Conservation (phyloP, 768 basidiomycete species). For the Naganishia antarctica region DNA sequence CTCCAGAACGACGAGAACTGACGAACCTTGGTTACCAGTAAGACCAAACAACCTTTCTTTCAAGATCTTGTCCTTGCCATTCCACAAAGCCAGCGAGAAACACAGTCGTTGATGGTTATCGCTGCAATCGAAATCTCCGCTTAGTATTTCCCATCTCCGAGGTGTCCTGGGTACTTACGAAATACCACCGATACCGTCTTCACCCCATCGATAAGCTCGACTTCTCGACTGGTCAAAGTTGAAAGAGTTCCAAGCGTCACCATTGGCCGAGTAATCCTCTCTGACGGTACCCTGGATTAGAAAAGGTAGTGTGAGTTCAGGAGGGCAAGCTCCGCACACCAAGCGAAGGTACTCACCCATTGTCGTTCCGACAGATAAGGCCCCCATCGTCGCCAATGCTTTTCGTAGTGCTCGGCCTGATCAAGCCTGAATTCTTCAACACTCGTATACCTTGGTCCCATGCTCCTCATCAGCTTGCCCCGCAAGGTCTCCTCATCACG, state of each 20-base stretch:
- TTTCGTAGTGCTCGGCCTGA: conserved; percentile 71
- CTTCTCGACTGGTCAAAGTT: conserved; percentile 46
- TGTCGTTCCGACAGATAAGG: conserved; percentile 95
- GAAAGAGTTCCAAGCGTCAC: conserved; percentile 62
- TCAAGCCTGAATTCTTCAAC: conserved; percentile 78
- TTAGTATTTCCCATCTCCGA: neutral
- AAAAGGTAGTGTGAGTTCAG: conserved; percentile 7
- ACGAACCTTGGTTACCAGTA: conserved; percentile 72
- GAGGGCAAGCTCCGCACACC: neutral
- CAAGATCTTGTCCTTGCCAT: conserved; percentile 84
- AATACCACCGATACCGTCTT: conserved; percentile 94
- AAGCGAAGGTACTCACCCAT: conserved; percentile 66
- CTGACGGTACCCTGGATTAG: conserved; percentile 79
- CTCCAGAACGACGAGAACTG: neutral
- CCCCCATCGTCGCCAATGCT: conserved; percentile 98
- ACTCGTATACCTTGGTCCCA: conserved; percentile 71
- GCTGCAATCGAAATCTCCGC: conserved; percentile 19
- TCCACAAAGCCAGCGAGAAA: conserved; percentile 88
- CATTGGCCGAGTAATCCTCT: conserved; percentile 95
- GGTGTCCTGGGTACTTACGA: conserved; percentile 54
- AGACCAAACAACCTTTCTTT: conserved; percentile 96
- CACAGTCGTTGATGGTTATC: conserved; percentile 95
- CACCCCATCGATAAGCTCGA: conserved; percentile 96
- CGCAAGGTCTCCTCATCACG: conserved; percentile 47
- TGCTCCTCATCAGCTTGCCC: conserved; percentile 60